phyloP scores from a whole-genome alignment of 495 filamentous ascomycete genomes.

The Aspergillus egyptiacus region DNA sequence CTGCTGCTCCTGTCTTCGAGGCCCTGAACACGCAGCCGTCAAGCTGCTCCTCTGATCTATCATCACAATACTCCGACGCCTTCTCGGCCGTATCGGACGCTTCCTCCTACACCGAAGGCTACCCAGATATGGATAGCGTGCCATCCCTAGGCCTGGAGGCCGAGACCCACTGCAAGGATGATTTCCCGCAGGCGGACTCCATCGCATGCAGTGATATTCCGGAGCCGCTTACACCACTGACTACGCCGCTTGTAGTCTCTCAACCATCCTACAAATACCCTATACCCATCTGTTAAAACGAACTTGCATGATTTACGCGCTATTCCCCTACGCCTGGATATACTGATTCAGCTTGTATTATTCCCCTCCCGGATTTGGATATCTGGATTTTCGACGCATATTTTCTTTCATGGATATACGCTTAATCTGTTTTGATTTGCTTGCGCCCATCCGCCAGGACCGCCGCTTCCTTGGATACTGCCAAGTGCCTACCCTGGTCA shows the following conservation, averaged over 20 bases:
- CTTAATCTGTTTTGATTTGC: conserved; percentile 11
- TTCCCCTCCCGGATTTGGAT: conserved; percentile 10
- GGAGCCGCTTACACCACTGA: conserved; percentile 10
- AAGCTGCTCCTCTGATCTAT: conserved; percentile 35
- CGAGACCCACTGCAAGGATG: conserved; percentile 31
- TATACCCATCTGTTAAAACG: conserved; percentile 26
- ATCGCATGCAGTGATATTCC: conserved; percentile 19
- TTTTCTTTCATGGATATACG: conserved; percentile 18
- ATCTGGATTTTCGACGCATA: conserved; percentile 9
- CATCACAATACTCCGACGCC: conserved; percentile 38
- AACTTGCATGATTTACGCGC: conserved; percentile 16
- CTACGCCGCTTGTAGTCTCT: conserved; percentile 21
- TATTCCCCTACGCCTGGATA: not conserved
- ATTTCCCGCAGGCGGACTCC: conserved; percentile 26
- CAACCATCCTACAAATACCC: conserved; percentile 21
- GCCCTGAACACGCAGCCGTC: conserved; percentile 37
- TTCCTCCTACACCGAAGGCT: conserved; percentile 40
- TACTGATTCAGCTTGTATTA: conserved; percentile 13
- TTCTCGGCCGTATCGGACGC: conserved; percentile 40
- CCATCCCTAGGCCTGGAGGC: conserved; percentile 33
- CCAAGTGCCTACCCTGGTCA: not conserved
- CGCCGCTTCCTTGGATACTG: conserved; percentile 2
- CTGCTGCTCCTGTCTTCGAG: conserved; percentile 26
- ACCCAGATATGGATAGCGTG: conserved; percentile 37
- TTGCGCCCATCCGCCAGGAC: conserved; percentile 5